Percentiles rank a stretch among this genome's conserved stretches.
phyloP scores from a whole-genome alignment of 2,329 filamentous ascomycete species.

The Sporothrix globosa region DNA sequence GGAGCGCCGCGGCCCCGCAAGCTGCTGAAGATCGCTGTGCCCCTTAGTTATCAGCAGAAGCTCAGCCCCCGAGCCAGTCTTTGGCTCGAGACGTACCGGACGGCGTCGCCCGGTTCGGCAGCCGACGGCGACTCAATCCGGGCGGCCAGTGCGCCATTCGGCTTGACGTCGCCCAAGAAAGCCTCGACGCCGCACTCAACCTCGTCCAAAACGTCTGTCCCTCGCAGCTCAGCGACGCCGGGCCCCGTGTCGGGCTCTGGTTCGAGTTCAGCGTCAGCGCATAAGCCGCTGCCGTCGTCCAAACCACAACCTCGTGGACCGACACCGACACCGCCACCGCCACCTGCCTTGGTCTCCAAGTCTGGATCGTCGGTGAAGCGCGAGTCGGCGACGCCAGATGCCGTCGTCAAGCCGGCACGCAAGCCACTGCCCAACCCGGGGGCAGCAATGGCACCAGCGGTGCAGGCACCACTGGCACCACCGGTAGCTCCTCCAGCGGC shows the following conservation, averaged over 20 bases:
- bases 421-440: conserved; percentile 35
- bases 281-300: background rate
- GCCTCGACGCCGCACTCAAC: conserved; percentile 9
- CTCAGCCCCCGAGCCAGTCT: conserved; percentile 33
- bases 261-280: background rate
- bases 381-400: conserved; percentile 14
- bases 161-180: conserved; percentile 9
- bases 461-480: background rate
- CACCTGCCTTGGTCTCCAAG: conserved; percentile 10
- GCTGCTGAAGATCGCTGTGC: conserved; percentile 36
- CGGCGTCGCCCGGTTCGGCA: background rate
- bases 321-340: background rate
- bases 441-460: background rate
- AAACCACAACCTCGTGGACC: conserved; percentile 4
- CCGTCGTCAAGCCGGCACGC: conserved; percentile 29
- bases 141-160: conserved; percentile 16
- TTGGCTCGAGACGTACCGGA: conserved; percentile 32
- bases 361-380: conserved; percentile 17
- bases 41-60: conserved; percentile 30
- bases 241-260: background rate
- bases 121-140: conserved; percentile 31
- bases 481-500: background rate
- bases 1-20: conserved; percentile 39
- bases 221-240: background rate
- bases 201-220: conserved; percentile 4